Base-by-base conservation (phyloP, 2,329 filamentous ascomycete genomes). In the Colletotrichum zoysiae region DNA sequence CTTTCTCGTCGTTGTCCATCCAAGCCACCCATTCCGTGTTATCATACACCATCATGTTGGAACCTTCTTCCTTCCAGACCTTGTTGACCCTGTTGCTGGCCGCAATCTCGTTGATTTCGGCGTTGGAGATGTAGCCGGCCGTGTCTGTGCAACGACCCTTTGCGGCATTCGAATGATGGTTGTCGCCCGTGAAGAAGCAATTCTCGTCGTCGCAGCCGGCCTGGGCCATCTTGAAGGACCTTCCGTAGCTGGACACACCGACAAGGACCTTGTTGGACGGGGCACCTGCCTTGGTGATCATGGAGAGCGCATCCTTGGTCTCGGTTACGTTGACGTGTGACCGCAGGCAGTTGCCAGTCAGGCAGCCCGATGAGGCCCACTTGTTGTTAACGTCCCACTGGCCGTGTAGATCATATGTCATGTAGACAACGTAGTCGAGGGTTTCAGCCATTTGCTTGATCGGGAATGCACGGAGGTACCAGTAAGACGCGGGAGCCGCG, bases 301-400 rank as follows among this genome's bases (percentile, higher is more conserved):
- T 84, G 1, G 78, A 70, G 16, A 85, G 74, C 0, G 82, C 71
- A 18, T 74, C 73, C 0, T 68, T 61, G 0, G 80, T 82, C 65
- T 84, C 81, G 1, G 82, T 84, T 55, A 77, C 64, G 75, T 84
- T 84, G 71, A 83, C 75, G 70, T 83, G 81, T 0, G 76, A 79
- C 0, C 81, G 79, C 1, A 84, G 76, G 58, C 83, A 81, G 73
- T 78, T 78, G 1, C 79, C 79, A 8, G 14, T 66, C 1, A 75
- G 71, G 61, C 79, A 81, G 23, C 77, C 76, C 0, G 76, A 72
- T 57, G 57, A 75, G 18, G 77, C 71, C 56, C 74, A 77, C 11
- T 75, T 59, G 62, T 79, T 80, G 0, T 74, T 75, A 1, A 76
- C 75, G n/a, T 80, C 79, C 65, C 65, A 62, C 23, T 70, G 71